These are phyloP conservation scores for Podaxis sp. DNA, from an alignment of 768 basidiomycete species.

Conservation along the genomic window DNA sequence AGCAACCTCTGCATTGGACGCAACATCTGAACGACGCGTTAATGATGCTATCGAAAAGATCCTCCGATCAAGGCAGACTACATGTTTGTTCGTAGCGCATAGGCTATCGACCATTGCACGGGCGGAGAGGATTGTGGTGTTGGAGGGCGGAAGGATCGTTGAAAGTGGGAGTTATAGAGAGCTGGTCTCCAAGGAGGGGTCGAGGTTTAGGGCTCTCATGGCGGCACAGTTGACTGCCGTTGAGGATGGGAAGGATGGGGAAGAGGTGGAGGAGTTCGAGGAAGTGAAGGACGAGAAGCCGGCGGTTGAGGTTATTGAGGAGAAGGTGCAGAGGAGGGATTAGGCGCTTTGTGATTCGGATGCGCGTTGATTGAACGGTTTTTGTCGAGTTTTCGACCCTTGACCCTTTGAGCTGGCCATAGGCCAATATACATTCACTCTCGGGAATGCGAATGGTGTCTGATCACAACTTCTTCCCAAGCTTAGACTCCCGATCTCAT, in stretches of 20 bases:
- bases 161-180: slow-evolving; percentile 83
- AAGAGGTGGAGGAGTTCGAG: slow-evolving; percentile 16
- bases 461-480: not conserved
- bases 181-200: slow-evolving; percentile 67
- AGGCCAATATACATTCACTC: not conserved
- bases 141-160: slow-evolving; percentile 82
- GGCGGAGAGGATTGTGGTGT: slow-evolving; percentile 86
- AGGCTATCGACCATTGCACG: slow-evolving; percentile 87
- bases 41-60: slow-evolving; percentile 93
- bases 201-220: slow-evolving; percentile 86
- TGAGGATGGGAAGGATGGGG: slow-evolving; percentile 15
- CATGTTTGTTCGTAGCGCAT: slow-evolving; percentile 89
- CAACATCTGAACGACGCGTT: slow-evolving; percentile 83
- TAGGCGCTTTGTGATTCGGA: not conserved
- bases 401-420: not conserved
- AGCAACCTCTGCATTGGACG: slow-evolving; percentile 87
- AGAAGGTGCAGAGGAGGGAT: not conserved
- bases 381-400: not conserved
- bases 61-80: slow-evolving; percentile 73
- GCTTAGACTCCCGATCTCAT: not conserved
- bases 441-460: too few relatives aligned
- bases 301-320: not conserved
- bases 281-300: not conserved
- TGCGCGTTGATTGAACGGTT: not conserved
- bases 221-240: slow-evolving; percentile 78